A percentile compares a stretch with the other conserved stretches of the same genome.
phyloP scores from a whole-genome alignment of 768 basidiomycete genomes.

The Auricularia heimuer region DNA sequence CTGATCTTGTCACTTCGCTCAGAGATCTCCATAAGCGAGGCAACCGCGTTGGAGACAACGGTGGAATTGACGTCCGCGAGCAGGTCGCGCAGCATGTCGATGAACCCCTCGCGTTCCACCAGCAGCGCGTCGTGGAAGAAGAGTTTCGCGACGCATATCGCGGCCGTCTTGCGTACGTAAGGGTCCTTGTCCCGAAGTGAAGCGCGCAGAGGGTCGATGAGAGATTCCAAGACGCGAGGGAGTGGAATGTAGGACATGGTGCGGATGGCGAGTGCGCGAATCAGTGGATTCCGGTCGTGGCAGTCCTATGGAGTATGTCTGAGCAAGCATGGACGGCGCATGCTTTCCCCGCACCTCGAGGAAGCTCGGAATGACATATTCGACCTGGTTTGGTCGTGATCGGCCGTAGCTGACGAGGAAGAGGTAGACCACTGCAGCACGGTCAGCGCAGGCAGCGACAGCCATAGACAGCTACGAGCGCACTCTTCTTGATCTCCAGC shows the following conservation, averaged over 20 bases:
- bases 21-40: conserved; percentile 91
- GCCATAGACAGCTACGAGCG: conserved; percentile 20
- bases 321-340: conserved; percentile 4
- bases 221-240: conserved; percentile 72
- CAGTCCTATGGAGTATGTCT: conserved; percentile 58
- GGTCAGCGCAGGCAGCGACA: background rate
- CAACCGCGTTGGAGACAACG: conserved; percentile 95
- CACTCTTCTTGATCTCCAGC: conserved; percentile 98
- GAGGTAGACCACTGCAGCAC: conserved; percentile 80
- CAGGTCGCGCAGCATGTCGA: conserved; percentile 82
- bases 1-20: conserved; percentile 92
- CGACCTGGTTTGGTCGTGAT: conserved; percentile 86
- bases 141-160: conserved; percentile 93
- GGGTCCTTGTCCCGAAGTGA: conserved; percentile 91
- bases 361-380: conserved; percentile 83
- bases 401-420: conserved; percentile 96
- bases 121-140: conserved; percentile 80
- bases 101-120: conserved; percentile 85
- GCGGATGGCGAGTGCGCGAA: conserved; percentile 92
- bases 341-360: conserved; percentile 47
- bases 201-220: conserved; percentile 85
- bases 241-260: conserved; percentile 99
- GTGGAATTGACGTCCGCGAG: conserved; percentile 92
- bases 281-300: conserved; percentile 90
- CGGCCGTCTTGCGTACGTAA: conserved; percentile 97